phyloP scores from a whole-genome alignment of 164 flowering plant species.

The Nymphaea thermarum region DNA sequence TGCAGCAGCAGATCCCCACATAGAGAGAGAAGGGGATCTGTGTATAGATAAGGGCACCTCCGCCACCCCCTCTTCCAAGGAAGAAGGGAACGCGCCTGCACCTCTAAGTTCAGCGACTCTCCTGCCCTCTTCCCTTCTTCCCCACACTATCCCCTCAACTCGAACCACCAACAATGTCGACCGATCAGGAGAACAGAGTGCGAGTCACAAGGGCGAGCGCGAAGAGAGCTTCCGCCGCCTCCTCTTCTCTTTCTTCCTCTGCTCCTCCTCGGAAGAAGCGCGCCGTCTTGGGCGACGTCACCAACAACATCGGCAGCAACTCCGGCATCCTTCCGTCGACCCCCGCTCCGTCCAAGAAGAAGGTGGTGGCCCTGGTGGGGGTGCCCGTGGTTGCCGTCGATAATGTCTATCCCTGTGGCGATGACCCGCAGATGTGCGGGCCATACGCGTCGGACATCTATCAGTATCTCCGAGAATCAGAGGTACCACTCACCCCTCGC shows the following conservation, averaged over 20 bases:
- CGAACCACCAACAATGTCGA: slow-evolving; percentile 9
- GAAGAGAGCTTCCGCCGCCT: slow-evolving; percentile 22
- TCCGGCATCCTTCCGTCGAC: neutral
- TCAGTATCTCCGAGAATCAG: slow-evolving; percentile 36
- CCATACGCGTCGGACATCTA: slow-evolving; percentile 27
- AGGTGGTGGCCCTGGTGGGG: neutral
- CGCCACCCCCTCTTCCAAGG: too few relatives aligned
- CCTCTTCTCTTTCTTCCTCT: neutral
- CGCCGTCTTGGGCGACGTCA: slow-evolving; percentile 41
- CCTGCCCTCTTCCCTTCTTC: neutral
- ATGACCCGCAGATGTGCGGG: slow-evolving; percentile 19
- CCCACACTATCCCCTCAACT: neutral
- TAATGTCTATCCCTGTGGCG: slow-evolving; percentile 3
- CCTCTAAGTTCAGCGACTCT: too few relatives aligned
- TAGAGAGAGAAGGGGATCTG: neutral
- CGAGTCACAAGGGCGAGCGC: slow-evolving; percentile 20
- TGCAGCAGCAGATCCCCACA: neutral
- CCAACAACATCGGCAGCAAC: slow-evolving; percentile 10
- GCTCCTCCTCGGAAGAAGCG: slow-evolving; percentile 20
- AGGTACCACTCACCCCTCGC: slow-evolving; percentile 21
- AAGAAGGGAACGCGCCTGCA: too few relatives aligned
- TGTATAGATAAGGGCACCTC: too few relatives aligned
- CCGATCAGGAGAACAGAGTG: slow-evolving; percentile 20
- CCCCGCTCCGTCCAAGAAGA: slow-evolving; percentile 2
- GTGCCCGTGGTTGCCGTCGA: neutral